These are phyloP conservation scores for Candida odintsovae DNA, from an alignment of 805 yeast species.

Conservation along the genomic window DNA sequence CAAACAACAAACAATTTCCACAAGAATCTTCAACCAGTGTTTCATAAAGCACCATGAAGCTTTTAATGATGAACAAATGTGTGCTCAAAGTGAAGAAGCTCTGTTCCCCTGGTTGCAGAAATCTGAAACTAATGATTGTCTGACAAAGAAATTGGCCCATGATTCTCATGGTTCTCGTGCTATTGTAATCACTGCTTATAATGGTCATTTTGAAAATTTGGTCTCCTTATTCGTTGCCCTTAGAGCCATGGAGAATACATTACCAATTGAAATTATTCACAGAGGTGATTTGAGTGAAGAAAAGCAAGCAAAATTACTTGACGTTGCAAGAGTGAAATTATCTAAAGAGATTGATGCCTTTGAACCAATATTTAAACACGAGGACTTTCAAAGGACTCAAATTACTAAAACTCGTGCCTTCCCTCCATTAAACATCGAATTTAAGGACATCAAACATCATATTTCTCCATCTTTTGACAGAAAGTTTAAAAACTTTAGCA, in stretches of 20 bases:
- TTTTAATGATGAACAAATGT: background rate
- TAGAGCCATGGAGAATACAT: slow-evolving; percentile 22
- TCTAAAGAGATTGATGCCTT: background rate
- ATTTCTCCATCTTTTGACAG: slow-evolving; percentile 3
- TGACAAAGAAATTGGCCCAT: background rate
- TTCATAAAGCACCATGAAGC: background rate
- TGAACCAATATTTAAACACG: background rate
- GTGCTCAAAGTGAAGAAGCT: background rate
- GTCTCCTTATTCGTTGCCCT: slow-evolving; percentile 20
- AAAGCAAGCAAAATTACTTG: background rate
- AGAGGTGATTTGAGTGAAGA: slow-evolving; percentile 20
- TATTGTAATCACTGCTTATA: slow-evolving; percentile 24
- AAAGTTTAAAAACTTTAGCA: slow-evolving; percentile 28
- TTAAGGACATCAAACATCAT: slow-evolving; percentile 16
- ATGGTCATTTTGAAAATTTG: slow-evolving; percentile 17
- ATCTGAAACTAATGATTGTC: slow-evolving; percentile 1
- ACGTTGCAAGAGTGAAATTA: background rate
- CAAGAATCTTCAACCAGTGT: slow-evolving; percentile 5
- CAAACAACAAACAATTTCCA: slow-evolving; percentile 3
- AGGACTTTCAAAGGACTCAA: background rate
- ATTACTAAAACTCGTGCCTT: slow-evolving; percentile 1
- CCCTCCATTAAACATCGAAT: slow-evolving; percentile 23
- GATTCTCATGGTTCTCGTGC: slow-evolving; percentile 23
- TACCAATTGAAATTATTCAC: slow-evolving; percentile 29
- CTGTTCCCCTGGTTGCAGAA: slow-evolving; percentile 12